Evolutionary conservation across 495 filamentous ascomycete species (phyloP), one percentile per base, ranked within the genome.

Genomic region (Lasiosphaeria ovina): DNA sequence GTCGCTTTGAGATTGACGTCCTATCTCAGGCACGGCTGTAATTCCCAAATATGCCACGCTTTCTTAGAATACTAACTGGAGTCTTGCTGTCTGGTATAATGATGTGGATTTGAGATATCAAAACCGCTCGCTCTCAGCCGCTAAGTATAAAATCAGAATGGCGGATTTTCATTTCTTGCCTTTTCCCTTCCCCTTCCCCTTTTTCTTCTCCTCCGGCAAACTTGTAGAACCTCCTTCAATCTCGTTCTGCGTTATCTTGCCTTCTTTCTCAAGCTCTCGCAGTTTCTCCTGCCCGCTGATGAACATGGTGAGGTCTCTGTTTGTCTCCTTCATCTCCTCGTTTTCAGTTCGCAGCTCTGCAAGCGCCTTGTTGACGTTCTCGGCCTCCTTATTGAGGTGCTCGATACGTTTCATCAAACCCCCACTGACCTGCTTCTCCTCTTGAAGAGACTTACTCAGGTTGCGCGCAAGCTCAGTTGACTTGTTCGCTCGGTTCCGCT

Each of bases 291-390:
- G 83, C 3, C 89, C 87, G 50, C 85, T 88, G 52, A 98, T 92
- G 68, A 92, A 95, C 77, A 97, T 95, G 33, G 82, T 86, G 68
- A 98, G 68, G 74, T 98, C 94, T n/a, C 90, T 79, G 70, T 96
- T 93, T 78, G 89, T 85, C 73, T 97, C 93, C 59, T 85, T 83
- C 40, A 96, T 68, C 70, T 87, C 83, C 64, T 68, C 77, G 54
- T 84, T 85, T 68, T 87, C 77, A 40, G 67, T 68, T 68, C 83
- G 82, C 6, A 89, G 69, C 35, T 72, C 71, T 45, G 81, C 80
- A 11, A 86, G 62, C 73, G 85, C 77, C 57, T 75, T 75, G 49
- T 81, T 82, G 10, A 86, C 69, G 6, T 63, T 72, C 57, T 81
- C 80, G 3, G 85, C 70, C 67, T 89, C 82, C 31, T 77, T 77